Evolutionary conservation across 768 basidiomycete genomes (phyloP).

Genomic region (Sarcodon sp.): DNA sequence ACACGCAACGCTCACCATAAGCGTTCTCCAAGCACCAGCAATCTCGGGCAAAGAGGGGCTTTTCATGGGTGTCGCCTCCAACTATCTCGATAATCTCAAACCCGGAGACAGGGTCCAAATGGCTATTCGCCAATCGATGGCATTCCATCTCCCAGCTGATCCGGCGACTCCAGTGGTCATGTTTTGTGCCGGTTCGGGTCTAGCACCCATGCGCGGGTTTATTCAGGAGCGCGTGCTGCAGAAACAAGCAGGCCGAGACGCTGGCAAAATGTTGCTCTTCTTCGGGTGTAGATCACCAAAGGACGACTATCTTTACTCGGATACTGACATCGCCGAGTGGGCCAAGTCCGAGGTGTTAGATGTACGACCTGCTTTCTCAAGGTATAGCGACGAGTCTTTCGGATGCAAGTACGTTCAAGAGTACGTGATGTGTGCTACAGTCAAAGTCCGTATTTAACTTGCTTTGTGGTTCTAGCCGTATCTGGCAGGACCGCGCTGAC

Average conservation of each 20-base stretch:
- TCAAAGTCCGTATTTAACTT: background rate
- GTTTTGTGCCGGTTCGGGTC: constrained; percentile 33
- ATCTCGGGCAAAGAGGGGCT: constrained; percentile 17
- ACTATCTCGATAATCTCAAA: constrained; percentile 25
- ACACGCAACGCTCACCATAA: constrained; percentile 30
- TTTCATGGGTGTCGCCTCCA: constrained; percentile 35
- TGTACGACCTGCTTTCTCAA: constrained; percentile 28
- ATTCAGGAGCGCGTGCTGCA: constrained; percentile 36
- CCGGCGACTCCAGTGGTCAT: constrained; percentile 26
- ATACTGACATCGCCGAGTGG: constrained; percentile 30
- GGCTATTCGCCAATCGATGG: constrained; percentile 24
- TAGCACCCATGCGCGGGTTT: constrained; percentile 39
- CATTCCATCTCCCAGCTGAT: constrained; percentile 32
- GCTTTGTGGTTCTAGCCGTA: constrained; percentile 17
- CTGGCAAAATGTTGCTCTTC: constrained; percentile 28
- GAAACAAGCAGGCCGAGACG: constrained; percentile 26
- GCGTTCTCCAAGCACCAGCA: constrained; percentile 26
- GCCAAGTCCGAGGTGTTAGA: constrained; percentile 26
- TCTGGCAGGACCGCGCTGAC: constrained; percentile 28
- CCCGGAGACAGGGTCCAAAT: constrained; percentile 30
- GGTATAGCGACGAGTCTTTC: constrained; percentile 7
- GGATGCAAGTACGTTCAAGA: constrained; percentile 19
- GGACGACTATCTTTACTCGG: constrained; percentile 29
- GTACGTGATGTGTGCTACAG: constrained; percentile 6
- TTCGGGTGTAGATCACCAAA: constrained; percentile 31